Conservation (phyloP, 2,329 filamentous ascomycete genomes). For the Phaeosphaeriaceae sp. region DNA sequence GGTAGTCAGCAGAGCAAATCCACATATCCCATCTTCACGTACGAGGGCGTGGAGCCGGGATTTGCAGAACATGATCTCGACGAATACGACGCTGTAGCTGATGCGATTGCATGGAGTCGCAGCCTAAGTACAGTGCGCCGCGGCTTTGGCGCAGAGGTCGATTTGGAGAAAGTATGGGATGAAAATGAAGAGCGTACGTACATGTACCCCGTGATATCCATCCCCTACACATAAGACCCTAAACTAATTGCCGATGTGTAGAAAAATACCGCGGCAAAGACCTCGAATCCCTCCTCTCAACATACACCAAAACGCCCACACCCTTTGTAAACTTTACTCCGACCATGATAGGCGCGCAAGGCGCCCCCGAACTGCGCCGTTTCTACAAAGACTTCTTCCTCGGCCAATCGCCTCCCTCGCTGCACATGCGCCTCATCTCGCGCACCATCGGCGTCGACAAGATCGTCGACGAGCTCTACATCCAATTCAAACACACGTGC, state of each 20-base stretch:
- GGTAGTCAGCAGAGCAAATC: slow-evolving; percentile 53
- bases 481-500: slow-evolving; percentile 64
- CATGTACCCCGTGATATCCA: no score
- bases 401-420: slow-evolving; percentile 53
- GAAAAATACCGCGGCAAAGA: slow-evolving; percentile 48
- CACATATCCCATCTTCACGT: slow-evolving; percentile 60
- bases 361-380: slow-evolving; percentile 49
- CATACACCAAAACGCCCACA: slow-evolving; percentile 42
- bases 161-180: slow-evolving; percentile 56
- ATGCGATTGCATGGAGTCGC: slow-evolving; percentile 73
- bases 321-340: slow-evolving; percentile 54
- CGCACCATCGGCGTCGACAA: slow-evolving; percentile 65
- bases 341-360: slow-evolving; percentile 56
- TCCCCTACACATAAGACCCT: neutral
- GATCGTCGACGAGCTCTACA: slow-evolving; percentile 67
- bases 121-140: slow-evolving; percentile 66
- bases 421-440: slow-evolving; percentile 62
- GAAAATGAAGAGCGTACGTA: slow-evolving; percentile 47
- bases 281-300: slow-evolving; percentile 46
- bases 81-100: slow-evolving; percentile 69
- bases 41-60: slow-evolving; percentile 64
- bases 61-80: slow-evolving; percentile 76
- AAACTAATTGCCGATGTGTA: slow-evolving; percentile 18
- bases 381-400: slow-evolving; percentile 68
- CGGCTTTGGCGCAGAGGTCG: slow-evolving; percentile 62